phyloP scores from a whole-genome alignment of 2,329 filamentous ascomycete genomes.

The Paradendryphiella salina region DNA sequence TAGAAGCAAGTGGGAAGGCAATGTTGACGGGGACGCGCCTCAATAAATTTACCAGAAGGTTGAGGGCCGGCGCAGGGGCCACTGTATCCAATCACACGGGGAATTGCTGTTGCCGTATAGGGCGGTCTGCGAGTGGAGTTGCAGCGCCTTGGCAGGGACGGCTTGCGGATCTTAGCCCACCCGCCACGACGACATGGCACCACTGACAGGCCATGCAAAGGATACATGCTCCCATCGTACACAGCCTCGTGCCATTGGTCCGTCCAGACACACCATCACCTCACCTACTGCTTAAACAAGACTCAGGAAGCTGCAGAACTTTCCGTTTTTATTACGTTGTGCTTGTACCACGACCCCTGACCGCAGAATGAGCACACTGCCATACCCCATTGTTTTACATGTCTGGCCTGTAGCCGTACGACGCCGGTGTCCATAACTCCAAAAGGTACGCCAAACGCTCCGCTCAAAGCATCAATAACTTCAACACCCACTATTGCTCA shows the following conservation, averaged over 20 bases:
- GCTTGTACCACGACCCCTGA: neutral
- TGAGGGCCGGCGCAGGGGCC: slow-evolving; percentile 26
- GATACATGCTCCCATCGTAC: slow-evolving; percentile 15
- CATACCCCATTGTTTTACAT: slow-evolving; percentile 22
- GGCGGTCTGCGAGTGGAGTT: slow-evolving; percentile 15
- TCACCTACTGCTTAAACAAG: neutral
- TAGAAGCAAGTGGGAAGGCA: slow-evolving; percentile 6
- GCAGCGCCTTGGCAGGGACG: slow-evolving; percentile 26
- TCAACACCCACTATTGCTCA: neutral
- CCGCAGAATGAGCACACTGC: neutral
- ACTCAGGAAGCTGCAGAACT: neutral
- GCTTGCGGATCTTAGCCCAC: slow-evolving; percentile 16
- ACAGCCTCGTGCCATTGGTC: slow-evolving; percentile 29
- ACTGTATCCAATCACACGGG: slow-evolving; percentile 8
- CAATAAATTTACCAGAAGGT: slow-evolving; percentile 36
- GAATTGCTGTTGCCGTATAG: slow-evolving; percentile 19
- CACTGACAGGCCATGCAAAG: slow-evolving; percentile 28
- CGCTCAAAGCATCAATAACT: neutral
- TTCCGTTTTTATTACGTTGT: slow-evolving; percentile 4
- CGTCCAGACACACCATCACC: slow-evolving; percentile 1
- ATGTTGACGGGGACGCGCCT: slow-evolving; percentile 22
- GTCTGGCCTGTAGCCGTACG: slow-evolving; percentile 4
- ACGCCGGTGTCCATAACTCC: slow-evolving; percentile 21
- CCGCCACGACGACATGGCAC: slow-evolving; percentile 21
- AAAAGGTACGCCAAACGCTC: slow-evolving; percentile 11